Base-by-base conservation (phyloP, 192 early-diverging fungal species). In the Entomortierella chlamydospora region DNA sequence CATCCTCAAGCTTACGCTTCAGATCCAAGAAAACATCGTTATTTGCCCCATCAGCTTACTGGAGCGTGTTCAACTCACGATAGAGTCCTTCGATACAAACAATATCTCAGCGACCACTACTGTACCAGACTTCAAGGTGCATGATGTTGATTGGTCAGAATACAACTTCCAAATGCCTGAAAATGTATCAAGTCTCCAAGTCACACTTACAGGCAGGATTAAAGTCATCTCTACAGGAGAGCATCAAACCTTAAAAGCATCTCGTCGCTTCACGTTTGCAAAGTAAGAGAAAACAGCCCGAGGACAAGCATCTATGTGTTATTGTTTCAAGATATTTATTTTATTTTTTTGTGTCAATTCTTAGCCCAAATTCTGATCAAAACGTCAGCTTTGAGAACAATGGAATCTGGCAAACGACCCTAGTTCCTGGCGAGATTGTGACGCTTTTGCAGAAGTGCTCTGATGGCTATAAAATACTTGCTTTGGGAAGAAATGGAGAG, bases 401-500 rank as follows among this genome's bases (percentile, higher is more conserved):
- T 15, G 61, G 63, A 2, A n/a, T 28, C 0, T 66, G 55, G 67
- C 33, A 53, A 34, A 34, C 20, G 26, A 50, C 45, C 6, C 29
- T 23, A 1, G 41, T 69, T 26, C 63, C 66, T 11, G 76, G 76
- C 25, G 68, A 65, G 45, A 22, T 79, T 23, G n/a, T 79, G 60
- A 58, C 63, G 2, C 31, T 70, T 9, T 61, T 79, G 18, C 54
- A 56, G 30, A 79, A 79, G 49, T n/a, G 33, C 12, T 7, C 15
- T 12, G 57, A 66, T 5, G 76, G 76, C 2, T 85, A 85, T 49
- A 73, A 53, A 45, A 29, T 82, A 39, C 63, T 78, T 23, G 74
- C 73, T 3, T 53, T 82, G 18, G 83, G 83, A 23, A 82, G 74
- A 47, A 85, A 85, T 50, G 76, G 85, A 23, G 85, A 87, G 53